A percentile compares a stretch with the other conserved stretches of the same genome.
phyloP scores from a whole-genome alignment of 1,139 yeast genomes.

The Saccharomyces hybrid region DNA sequence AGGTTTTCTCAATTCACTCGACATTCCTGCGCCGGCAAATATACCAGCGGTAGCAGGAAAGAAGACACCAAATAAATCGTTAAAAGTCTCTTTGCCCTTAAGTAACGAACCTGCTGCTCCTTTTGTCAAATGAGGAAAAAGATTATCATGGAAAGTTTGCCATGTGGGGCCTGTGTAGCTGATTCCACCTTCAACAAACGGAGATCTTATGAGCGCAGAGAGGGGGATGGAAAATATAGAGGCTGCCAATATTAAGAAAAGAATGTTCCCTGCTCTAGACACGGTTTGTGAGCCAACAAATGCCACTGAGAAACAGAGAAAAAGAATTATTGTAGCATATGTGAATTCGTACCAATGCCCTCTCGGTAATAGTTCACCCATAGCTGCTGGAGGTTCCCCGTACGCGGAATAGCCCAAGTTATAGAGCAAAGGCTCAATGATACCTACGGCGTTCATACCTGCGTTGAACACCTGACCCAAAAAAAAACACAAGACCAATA shows the following conservation, averaged over 20 bases:
- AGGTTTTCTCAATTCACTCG: constrained; percentile 85
- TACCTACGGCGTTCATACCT: constrained; percentile 72
- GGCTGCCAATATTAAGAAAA: constrained; percentile 59
- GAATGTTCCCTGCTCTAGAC: constrained; percentile 70
- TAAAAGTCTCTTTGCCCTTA: constrained; percentile 61
- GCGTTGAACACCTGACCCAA: constrained; percentile 71
- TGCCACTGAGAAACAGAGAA: constrained; percentile 69
- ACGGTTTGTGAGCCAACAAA: constrained; percentile 77
- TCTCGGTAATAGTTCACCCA: constrained; percentile 43
- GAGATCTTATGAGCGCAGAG: constrained; percentile 58
- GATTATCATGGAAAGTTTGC: constrained; percentile 54
- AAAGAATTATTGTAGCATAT: constrained; percentile 60
- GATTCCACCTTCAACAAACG: constrained; percentile 44
- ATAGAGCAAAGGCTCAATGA: constrained; percentile 62
- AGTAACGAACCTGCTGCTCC: constrained; percentile 88
- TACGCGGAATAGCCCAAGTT: constrained; percentile 42
- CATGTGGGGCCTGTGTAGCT: constrained; percentile 68
- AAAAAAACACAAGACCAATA: constrained; percentile 67
- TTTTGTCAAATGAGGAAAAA: constrained; percentile 70
- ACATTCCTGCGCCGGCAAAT: constrained; percentile 98
- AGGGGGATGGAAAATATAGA: constrained; percentile 80
- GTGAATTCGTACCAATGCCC: constrained; percentile 49
- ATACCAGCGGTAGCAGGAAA: constrained; percentile 98
- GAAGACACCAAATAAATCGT: constrained; percentile 83
- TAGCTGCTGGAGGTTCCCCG: constrained; percentile 46